Evolutionary conservation across 164 flowering plant genomes (phyloP).

Genomic region (Magnolia kwangsiensis): DNA sequence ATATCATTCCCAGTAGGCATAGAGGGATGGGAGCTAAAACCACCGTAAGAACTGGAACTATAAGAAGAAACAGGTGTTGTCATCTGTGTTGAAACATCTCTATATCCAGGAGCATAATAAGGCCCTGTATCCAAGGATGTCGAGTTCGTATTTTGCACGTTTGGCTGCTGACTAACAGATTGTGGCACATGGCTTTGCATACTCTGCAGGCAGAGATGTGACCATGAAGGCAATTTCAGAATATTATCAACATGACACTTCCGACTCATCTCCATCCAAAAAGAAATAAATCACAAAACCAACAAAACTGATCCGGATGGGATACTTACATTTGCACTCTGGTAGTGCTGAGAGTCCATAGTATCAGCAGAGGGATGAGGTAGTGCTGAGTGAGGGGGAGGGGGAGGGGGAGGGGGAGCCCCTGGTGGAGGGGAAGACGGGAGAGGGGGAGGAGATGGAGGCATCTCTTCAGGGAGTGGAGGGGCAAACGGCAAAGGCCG

Average conservation of each 20-base stretch:
- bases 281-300: background rate
- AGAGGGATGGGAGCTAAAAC: conserved; percentile 26
- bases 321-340: conserved; percentile 30
- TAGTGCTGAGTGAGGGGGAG: conserved; percentile 18
- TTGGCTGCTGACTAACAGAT: conserved; percentile 25
- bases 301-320: background rate
- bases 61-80: conserved; percentile 33
- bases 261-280: conserved; percentile 5
- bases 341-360: conserved; percentile 24
- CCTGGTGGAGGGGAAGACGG: conserved; percentile 46
- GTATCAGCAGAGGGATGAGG: conserved; percentile 25
- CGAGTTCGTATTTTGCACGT: conserved; percentile 29
- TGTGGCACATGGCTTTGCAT: conserved; percentile 28
- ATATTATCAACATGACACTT: background rate
- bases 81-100: conserved; percentile 35
- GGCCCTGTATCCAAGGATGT: conserved; percentile 26
- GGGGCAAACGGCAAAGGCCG: conserved; percentile 35
- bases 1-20: conserved; percentile 27
- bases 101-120: conserved; percentile 35
- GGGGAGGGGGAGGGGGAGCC: conserved; percentile 28
- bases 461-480: conserved; percentile 52
- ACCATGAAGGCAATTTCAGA: conserved; percentile 5
- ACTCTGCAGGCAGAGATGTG: conserved; percentile 27
- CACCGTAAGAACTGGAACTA: conserved; percentile 26
- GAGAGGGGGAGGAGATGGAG: conserved; percentile 65